Evolutionary conservation across 2,329 filamentous ascomycete species (phyloP).

Genomic region (Colletotrichum musae): DNA sequence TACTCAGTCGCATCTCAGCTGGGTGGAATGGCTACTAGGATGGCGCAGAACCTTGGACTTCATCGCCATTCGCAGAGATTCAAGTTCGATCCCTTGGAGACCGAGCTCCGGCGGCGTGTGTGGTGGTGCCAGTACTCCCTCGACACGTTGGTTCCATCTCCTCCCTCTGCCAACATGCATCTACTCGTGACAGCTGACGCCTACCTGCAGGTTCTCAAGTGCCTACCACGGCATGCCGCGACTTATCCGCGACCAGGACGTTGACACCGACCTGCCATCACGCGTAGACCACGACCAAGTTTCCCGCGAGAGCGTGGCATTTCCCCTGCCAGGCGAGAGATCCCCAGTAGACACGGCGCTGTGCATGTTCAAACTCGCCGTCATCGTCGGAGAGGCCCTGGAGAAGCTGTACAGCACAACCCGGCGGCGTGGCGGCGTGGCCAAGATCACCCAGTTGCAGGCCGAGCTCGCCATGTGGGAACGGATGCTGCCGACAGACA

Average conservation of each 20-base stretch:
- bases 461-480: constrained; percentile 46
- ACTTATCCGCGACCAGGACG: constrained; percentile 46
- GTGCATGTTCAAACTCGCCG: constrained; percentile 45
- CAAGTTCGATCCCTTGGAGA: constrained; percentile 47
- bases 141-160: constrained; percentile 40
- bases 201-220: constrained; percentile 43
- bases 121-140: constrained; percentile 49
- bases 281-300: constrained; percentile 46
- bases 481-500: constrained; percentile 22
- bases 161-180: no score
- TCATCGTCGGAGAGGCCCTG: constrained; percentile 44
- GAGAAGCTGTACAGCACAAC: constrained; percentile 47
- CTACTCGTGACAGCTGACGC: not conserved
- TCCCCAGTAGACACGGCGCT: constrained; percentile 46
- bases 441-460: constrained; percentile 45
- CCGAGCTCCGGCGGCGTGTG: constrained; percentile 44
- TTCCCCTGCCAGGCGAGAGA: constrained; percentile 45
- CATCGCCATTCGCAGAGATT: constrained; percentile 47
- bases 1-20: constrained; percentile 44
- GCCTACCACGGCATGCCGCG: constrained; percentile 47
- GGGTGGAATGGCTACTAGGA: constrained; percentile 44
- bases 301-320: constrained; percentile 43
- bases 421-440: constrained; percentile 44
- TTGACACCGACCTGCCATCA: constrained; percentile 46
- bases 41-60: constrained; percentile 45